A percentile compares a stretch with the other conserved stretches of the same genome.
These are phyloP conservation scores for Populus hybrid DNA, from an alignment of 441 rosid species.

Conservation along the genomic window DNA sequence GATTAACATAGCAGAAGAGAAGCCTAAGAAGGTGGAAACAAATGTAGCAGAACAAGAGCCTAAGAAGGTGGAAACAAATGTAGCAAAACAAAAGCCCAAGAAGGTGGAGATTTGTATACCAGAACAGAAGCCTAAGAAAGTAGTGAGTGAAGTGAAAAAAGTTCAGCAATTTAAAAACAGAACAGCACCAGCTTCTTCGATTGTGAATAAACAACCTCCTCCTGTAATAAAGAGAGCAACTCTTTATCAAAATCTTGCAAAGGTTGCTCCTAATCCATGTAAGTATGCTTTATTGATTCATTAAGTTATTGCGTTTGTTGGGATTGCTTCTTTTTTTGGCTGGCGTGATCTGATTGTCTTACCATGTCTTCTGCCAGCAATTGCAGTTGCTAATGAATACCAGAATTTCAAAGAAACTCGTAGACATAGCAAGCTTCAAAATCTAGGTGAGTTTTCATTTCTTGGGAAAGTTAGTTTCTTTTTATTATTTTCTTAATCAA, in stretches of 20 bases:
- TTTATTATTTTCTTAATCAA: neutral
- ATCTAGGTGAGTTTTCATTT: constrained; percentile 45
- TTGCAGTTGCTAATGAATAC: constrained; percentile 28
- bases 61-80: constrained; percentile 37
- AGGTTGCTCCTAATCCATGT: constrained; percentile 18
- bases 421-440: constrained; percentile 60
- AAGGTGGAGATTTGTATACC: constrained; percentile 8
- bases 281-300: constrained; percentile 18
- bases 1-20: constrained; percentile 33
- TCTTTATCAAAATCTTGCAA: constrained; percentile 32
- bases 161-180: constrained; percentile 37
- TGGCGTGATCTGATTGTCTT: neutral
- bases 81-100: neutral
- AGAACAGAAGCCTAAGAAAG: constrained; percentile 12
- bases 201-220: constrained; percentile 46
- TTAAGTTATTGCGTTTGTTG: neutral
- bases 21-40: constrained; percentile 33
- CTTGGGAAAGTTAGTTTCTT: neutral
- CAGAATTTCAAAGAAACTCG: constrained; percentile 43
- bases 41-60: constrained; percentile 25
- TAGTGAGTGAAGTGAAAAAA: constrained; percentile 29
- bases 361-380: constrained; percentile 15
- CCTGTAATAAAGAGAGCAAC: constrained; percentile 40
- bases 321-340: neutral
- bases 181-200: constrained; percentile 34